Percentiles rank a stretch among this genome's conserved stretches.
Evolutionary conservation across 2,329 filamentous ascomycete genomes (phyloP).

Genomic region (Ophiostoma triangulosporum): DNA sequence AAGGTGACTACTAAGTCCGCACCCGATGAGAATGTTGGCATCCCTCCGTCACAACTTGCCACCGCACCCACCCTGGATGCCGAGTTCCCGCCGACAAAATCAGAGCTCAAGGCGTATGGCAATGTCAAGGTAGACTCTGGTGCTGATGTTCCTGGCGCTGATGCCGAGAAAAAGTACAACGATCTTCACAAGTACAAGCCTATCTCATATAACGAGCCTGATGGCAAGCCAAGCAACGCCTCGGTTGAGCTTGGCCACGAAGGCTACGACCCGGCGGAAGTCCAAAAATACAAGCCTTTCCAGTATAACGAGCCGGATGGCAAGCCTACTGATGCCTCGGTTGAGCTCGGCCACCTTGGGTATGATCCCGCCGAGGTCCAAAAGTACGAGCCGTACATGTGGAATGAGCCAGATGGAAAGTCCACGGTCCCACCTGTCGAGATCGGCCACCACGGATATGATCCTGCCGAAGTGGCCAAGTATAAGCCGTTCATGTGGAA

Average conservation of each 20-base stretch:
- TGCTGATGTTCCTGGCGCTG: not conserved
- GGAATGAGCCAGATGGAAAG: constrained; percentile 13
- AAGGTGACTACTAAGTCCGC: constrained; percentile 16
- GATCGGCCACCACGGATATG: constrained; percentile 8
- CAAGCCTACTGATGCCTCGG: constrained; percentile 12
- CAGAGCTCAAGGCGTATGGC: constrained; percentile 24
- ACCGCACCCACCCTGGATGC: not conserved
- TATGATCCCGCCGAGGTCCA: constrained; percentile 12
- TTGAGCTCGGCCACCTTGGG: constrained; percentile 10
- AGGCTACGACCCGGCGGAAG: constrained; percentile 10
- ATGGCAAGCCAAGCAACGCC: constrained; percentile 13
- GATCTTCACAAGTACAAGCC: constrained; percentile 21
- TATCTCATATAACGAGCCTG: constrained; percentile 15
- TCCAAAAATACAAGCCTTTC: constrained; percentile 19
- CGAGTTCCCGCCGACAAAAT: constrained; percentile 9
- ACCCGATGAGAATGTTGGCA: constrained; percentile 14
- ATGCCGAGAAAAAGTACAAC: constrained; percentile 4
- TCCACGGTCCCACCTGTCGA: constrained; percentile 21
- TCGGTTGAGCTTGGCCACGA: constrained; percentile 4
- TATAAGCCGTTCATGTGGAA: constrained; percentile 15
- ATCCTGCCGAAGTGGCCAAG: constrained; percentile 9
- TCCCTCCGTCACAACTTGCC: constrained; percentile 13
- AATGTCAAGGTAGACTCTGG: constrained; percentile 12
- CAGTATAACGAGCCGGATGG: constrained; percentile 22
- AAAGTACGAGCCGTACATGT: constrained; percentile 15